Percentiles rank a stretch among this genome's conserved stretches.
Evolutionary conservation across 169 alveolate genomes (phyloP).

Genomic region (Eimeria necatrix): DNA sequence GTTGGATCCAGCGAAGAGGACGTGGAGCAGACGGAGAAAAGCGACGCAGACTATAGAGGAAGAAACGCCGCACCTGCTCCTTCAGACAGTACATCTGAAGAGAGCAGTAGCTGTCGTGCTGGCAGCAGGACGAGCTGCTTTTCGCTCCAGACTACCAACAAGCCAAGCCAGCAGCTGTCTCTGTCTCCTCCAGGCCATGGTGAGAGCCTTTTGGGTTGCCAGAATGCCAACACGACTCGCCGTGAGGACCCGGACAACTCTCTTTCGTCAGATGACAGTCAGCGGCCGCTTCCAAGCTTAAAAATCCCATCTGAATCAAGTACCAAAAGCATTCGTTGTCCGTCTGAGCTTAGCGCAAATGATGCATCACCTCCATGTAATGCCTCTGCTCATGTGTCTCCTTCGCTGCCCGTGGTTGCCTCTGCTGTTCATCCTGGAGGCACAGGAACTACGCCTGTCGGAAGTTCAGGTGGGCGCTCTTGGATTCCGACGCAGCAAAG

Average conservation of each 20-base stretch:
- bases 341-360: neutral
- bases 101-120: neutral
- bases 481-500: neutral
- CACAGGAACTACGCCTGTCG: neutral
- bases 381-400: neutral
- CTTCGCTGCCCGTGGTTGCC: neutral
- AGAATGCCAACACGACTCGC: neutral
- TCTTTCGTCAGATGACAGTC: neutral
- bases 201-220: slow-evolving; percentile 25
- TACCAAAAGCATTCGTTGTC: neutral
- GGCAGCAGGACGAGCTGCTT: slow-evolving; percentile 21
- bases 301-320: neutral
- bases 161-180: slow-evolving; percentile 4
- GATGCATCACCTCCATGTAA: slow-evolving; percentile 2
- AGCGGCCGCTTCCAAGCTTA: neutral
- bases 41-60: slow-evolving; percentile 1
- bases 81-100: slow-evolving; percentile 18
- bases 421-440: neutral
- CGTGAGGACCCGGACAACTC: neutral
- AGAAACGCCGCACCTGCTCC: neutral
- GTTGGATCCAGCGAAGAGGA: slow-evolving; percentile 47
- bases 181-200: neutral
- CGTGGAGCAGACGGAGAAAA: slow-evolving; percentile 45
- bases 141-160: neutral
- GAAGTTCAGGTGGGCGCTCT: neutral